phyloP scores from a whole-genome alignment of 192 early-diverging fungal species.

The Gryganskiella cystojenkinii region DNA sequence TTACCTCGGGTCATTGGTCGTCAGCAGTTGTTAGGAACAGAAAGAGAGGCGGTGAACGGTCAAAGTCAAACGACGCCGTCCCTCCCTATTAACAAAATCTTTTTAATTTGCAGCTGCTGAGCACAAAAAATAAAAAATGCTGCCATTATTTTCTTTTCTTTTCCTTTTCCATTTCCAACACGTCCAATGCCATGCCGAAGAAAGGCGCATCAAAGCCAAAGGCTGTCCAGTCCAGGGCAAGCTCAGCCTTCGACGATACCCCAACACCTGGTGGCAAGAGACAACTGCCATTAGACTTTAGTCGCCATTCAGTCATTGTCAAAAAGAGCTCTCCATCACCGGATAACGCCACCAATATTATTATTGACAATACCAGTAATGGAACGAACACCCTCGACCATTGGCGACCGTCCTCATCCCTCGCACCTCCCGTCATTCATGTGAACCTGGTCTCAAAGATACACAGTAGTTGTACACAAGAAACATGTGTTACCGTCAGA shows the following conservation, averaged over 20 bases:
- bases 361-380: not conserved
- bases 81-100: not conserved
- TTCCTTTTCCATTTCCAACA: no score
- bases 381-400: not conserved
- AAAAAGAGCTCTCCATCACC: conserved; percentile 17
- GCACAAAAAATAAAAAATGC: not conserved
- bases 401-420: not conserved
- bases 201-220: no score
- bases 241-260: not conserved
- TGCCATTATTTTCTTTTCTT: no score
- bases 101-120: no score
- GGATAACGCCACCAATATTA: conserved; percentile 29
- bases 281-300: conserved; percentile 49
- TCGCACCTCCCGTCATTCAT: conserved; percentile 21
- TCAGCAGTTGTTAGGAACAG: no score
- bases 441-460: conserved; percentile 17
- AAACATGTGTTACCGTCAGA: no score
- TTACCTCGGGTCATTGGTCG: no score
- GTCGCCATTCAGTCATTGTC: conserved; percentile 35
- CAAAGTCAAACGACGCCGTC: not conserved
- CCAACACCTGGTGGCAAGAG: conserved; percentile 26
- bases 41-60: no score
- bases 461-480: not conserved
- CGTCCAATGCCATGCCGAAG: no score
- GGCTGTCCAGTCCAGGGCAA: not conserved